These are phyloP conservation scores for Auricularia sp. DNA, from an alignment of 768 basidiomycete species.

Conservation along the genomic window DNA sequence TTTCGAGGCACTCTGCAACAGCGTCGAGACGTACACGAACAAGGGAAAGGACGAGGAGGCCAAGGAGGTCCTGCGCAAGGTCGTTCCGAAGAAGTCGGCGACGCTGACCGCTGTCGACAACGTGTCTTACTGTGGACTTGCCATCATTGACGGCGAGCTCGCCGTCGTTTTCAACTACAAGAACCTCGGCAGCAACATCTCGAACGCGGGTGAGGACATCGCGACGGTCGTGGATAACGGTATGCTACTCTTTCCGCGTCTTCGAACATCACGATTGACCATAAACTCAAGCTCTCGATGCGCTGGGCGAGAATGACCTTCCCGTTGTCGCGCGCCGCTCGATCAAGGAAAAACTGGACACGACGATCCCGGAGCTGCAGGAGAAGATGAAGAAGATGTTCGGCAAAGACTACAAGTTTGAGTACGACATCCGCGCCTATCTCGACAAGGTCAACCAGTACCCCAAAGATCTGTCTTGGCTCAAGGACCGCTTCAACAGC, in stretches of 20 bases:
- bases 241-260: background rate
- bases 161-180: background rate
- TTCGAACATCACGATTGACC: background rate
- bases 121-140: background rate
- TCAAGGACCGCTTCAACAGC: background rate
- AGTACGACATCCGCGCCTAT: background rate
- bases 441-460: background rate
- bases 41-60: background rate
- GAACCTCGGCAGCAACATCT: background rate
- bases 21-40: background rate
- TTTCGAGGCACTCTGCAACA: background rate
- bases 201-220: background rate
- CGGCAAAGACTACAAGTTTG: background rate
- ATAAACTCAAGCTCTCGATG: background rate
- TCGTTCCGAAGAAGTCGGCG: background rate
- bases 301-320: background rate
- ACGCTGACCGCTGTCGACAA: background rate
- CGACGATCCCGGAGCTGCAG: background rate
- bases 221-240: background rate
- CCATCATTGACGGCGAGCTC: background rate
- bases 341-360: background rate
- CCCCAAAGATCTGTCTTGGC: background rate
- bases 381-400: slow-evolving; percentile 1
- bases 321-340: background rate
- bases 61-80: background rate